phyloP scores from a whole-genome alignment of 345 rosid genomes.

The Syzygium jambos region DNA sequence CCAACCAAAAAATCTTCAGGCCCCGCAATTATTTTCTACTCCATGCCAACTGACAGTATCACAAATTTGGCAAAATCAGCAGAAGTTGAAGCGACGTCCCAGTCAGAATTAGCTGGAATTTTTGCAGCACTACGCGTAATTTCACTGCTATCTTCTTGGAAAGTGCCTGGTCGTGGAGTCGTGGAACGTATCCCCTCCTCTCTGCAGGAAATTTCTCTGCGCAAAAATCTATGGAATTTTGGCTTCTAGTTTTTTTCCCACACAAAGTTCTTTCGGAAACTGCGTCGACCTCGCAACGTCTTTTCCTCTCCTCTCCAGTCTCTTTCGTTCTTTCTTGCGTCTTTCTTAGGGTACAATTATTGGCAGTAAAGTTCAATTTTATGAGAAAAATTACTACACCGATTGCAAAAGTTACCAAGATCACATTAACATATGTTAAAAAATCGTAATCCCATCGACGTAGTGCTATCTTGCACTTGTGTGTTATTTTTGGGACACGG shows the following conservation, averaged over 20 bases:
- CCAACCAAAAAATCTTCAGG: neutral
- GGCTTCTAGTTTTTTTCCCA: neutral
- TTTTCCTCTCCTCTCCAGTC: neutral
- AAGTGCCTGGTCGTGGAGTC: neutral
- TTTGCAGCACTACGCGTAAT: neutral
- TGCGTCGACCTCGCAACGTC: neutral
- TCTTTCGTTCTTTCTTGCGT: neutral
- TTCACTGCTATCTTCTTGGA: neutral
- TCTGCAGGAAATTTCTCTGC: neutral
- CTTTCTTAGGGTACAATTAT: neutral
- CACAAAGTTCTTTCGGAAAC: neutral
- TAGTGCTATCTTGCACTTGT: neutral
- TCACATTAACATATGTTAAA: neutral
- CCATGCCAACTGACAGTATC: neutral
- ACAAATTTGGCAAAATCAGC: neutral
- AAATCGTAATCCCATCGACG: fast-evolving
- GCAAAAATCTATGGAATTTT: neutral
- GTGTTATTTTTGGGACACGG: fast-evolving
- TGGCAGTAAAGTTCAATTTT: neutral
- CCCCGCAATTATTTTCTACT: neutral
- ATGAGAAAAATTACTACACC: neutral
- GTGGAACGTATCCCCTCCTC: neutral
- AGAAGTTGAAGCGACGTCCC: neutral
- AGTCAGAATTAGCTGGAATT: neutral
- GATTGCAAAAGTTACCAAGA: neutral